These are phyloP conservation scores for Fusarium haematococcum DNA, from an alignment of 2,329 filamentous ascomycete genomes.

Conservation along the genomic window DNA sequence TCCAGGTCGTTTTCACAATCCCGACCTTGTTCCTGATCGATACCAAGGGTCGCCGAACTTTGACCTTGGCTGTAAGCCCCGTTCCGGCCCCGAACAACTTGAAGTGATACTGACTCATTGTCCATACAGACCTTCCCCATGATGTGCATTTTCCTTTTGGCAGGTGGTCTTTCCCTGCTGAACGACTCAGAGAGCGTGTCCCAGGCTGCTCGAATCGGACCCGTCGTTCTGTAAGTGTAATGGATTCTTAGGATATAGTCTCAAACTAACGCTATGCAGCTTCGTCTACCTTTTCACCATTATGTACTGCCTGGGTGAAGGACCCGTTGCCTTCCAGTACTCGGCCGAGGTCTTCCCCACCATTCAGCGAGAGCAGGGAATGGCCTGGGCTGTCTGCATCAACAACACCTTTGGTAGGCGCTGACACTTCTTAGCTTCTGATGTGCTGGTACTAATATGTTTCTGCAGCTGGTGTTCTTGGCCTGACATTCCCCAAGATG, in stretches of 20 bases:
- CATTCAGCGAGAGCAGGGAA: conserved; percentile 53
- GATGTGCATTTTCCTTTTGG: conserved; percentile 49
- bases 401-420: conserved; percentile 48
- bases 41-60: conserved; percentile 28
- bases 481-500: conserved; percentile 50
- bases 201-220: conserved; percentile 42
- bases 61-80: not conserved
- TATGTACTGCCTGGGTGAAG: conserved; percentile 51
- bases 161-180: conserved; percentile 48
- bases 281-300: conserved; percentile 54
- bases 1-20: conserved; percentile 23
- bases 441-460: conserved; percentile 14
- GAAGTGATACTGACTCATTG: not conserved
- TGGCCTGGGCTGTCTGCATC: conserved; percentile 54
- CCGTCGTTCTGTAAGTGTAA: conserved; percentile 41
- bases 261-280: conserved; percentile 4
- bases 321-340: conserved; percentile 53
- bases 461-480: conserved; percentile 39
- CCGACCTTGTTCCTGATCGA: conserved; percentile 25
- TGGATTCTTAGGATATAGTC: not conserved
- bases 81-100: not conserved
- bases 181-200: conserved; percentile 27
- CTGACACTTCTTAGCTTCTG: not conserved
- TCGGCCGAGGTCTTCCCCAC: conserved; percentile 54
- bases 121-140: conserved; percentile 48